Conservation (phyloP, 1,139 yeast species). For the Tardiomyces depauwii region DNA sequence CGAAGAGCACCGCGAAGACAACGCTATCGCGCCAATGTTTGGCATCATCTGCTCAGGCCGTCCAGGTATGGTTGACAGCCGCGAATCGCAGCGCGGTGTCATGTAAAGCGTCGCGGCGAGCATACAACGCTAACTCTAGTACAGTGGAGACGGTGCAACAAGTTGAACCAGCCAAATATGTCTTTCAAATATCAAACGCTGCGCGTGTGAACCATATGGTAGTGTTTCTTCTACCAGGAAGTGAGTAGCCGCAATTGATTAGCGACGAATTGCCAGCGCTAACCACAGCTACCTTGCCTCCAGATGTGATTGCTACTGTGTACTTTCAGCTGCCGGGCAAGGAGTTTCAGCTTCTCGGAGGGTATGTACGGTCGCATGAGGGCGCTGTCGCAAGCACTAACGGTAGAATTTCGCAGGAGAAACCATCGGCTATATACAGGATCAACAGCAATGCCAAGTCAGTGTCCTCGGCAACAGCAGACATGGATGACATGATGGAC, state of each 20-base stretch:
- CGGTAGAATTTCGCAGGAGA: slow-evolving; percentile 44
- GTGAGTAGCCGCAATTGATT: not conserved
- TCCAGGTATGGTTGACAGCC: slow-evolving; percentile 18
- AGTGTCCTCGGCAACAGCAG: slow-evolving; percentile 16
- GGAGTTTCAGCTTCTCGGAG: slow-evolving; percentile 73
- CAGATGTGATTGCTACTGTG: slow-evolving; percentile 66
- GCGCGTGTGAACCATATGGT: slow-evolving; percentile 61
- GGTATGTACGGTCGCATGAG: slow-evolving; percentile 12
- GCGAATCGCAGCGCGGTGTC: not conserved
- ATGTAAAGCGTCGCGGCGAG: not conserved
- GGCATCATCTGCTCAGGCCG: slow-evolving; percentile 37
- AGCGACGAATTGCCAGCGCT: not conserved
- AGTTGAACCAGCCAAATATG: slow-evolving; percentile 52
- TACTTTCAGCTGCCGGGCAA: slow-evolving; percentile 74
- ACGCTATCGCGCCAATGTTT: slow-evolving; percentile 24
- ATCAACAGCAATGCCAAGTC: slow-evolving; percentile 38
- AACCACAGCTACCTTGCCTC: slow-evolving; percentile 39
- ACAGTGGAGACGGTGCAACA: slow-evolving; percentile 28
- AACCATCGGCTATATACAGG: slow-evolving; percentile 88
- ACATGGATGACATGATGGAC: slow-evolving; percentile 26
- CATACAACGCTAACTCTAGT: slow-evolving; percentile 17
- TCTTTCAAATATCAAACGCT: slow-evolving; percentile 51
- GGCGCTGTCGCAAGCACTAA: not conserved
- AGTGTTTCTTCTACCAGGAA: slow-evolving; percentile 61
- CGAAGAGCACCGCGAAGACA: not conserved